phyloP scores from a whole-genome alignment of 805 yeast species.

The Barnettozyma sp. region DNA sequence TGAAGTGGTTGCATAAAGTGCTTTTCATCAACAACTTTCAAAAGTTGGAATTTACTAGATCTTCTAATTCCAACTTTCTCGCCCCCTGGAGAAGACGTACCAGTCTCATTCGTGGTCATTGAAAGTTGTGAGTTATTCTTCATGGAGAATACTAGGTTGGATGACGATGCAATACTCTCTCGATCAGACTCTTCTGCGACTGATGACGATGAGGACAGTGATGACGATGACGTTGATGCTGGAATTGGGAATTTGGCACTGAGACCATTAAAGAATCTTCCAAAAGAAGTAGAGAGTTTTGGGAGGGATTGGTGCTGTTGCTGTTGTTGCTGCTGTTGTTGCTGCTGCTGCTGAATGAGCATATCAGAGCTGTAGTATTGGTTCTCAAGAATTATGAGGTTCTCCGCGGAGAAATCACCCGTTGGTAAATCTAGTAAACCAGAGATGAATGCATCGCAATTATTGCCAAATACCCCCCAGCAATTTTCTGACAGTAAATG shows the following conservation, averaged over 20 bases:
- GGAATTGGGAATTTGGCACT: slow-evolving; percentile 8
- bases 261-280: slow-evolving; percentile 8
- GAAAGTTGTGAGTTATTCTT: slow-evolving; percentile 16
- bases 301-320: too few species aligned
- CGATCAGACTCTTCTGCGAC: slow-evolving; percentile 4
- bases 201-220: slow-evolving; percentile 12
- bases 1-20: neutral
- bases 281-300: slow-evolving; percentile 5
- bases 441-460: slow-evolving; percentile 30
- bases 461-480: slow-evolving; percentile 35
- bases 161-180: slow-evolving; percentile 8
- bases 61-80: slow-evolving; percentile 1
- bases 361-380: slow-evolving; percentile 6
- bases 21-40: slow-evolving; percentile 5
- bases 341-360: too few species aligned
- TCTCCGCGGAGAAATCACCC: slow-evolving; percentile 8
- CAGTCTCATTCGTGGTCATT: neutral
- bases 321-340: too few species aligned
- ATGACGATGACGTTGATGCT: slow-evolving; percentile 8
- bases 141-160: slow-evolving; percentile 11
- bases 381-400: slow-evolving; percentile 7
- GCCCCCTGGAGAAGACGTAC: neutral
- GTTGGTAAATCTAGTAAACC: slow-evolving; percentile 22
- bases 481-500: slow-evolving; percentile 33
- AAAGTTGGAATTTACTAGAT: slow-evolving; percentile 6